Evolutionary conservation across 495 filamentous ascomycete species (phyloP).

Genomic region (Aspergillus ellipticus): DNA sequence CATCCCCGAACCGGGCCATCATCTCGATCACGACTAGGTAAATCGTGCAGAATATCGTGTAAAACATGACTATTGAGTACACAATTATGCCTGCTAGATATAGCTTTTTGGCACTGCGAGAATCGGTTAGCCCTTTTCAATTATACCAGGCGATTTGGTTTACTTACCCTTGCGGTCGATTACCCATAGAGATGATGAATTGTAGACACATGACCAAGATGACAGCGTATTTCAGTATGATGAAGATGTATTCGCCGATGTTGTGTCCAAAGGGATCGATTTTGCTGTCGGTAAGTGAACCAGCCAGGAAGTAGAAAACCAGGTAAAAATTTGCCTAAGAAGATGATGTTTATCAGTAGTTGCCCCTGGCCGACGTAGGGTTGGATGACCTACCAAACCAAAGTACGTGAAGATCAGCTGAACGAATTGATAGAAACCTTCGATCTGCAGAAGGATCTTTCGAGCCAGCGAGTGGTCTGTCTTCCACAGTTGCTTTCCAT

Average conservation of each 20-base stretch:
- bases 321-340: constrained; percentile 91
- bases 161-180: constrained; percentile 83
- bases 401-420: constrained; percentile 94
- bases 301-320: constrained; percentile 97
- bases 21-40: constrained; percentile 85
- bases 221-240: constrained; percentile 77
- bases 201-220: constrained; percentile 87
- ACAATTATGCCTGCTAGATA: constrained; percentile 83
- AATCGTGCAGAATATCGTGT: constrained; percentile 82
- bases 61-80: constrained; percentile 91
- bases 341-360: no score
- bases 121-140: constrained; percentile 1
- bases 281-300: constrained; percentile 75
- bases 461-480: constrained; percentile 89
- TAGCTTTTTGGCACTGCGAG: constrained; percentile 70
- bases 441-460: constrained; percentile 89
- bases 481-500: constrained; percentile 87
- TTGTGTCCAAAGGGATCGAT: constrained; percentile 89
- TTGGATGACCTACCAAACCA: constrained; percentile 59
- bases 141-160: neutral
- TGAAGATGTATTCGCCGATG: constrained; percentile 81
- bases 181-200: constrained; percentile 98
- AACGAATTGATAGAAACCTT: constrained; percentile 93
- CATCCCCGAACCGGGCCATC: constrained; percentile 43
- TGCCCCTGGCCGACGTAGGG: no score